These are phyloP conservation scores for Globisporangium megalacanthum DNA, from an alignment of 352 stramenopile genomes.

Conservation along the genomic window DNA sequence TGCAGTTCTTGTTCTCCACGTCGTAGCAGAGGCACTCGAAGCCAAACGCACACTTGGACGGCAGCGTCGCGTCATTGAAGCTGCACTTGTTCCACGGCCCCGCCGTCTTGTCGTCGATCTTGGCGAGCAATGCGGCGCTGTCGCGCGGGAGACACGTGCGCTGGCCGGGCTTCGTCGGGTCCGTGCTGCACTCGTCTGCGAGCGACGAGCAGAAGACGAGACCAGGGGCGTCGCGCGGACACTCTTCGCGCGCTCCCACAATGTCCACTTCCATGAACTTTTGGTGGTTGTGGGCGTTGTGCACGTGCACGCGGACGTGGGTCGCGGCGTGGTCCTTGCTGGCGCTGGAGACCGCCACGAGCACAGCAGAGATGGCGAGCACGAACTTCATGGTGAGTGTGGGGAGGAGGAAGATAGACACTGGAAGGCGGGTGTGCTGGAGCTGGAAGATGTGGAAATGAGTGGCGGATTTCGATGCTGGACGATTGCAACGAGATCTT, in stretches of 20 bases:
- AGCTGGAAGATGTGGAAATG: slow-evolving; percentile 7
- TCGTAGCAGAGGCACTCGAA: slow-evolving; percentile 45
- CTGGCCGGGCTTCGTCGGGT: slow-evolving; percentile 17
- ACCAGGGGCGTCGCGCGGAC: slow-evolving; percentile 30
- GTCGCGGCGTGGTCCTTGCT: slow-evolving; percentile 16
- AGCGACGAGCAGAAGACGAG: slow-evolving; percentile 35
- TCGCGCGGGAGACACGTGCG: slow-evolving; percentile 33
- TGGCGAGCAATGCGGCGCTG: slow-evolving; percentile 31
- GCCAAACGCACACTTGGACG: slow-evolving; percentile 43
- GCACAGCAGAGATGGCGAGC: background rate
- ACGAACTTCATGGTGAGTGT: slow-evolving; percentile 4
- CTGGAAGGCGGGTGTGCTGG: background rate
- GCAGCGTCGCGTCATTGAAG: slow-evolving; percentile 21
- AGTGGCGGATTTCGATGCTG: too few relatives aligned
- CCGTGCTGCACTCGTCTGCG: slow-evolving; percentile 40
- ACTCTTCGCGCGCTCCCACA: slow-evolving; percentile 32
- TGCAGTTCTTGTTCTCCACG: slow-evolving; percentile 35
- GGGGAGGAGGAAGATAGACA: background rate
- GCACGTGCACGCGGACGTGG: too few relatives aligned
- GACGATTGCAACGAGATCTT: too few relatives aligned
- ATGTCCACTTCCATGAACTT: slow-evolving; percentile 48
- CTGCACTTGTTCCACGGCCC: slow-evolving; percentile 38
- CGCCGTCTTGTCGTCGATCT: slow-evolving; percentile 28
- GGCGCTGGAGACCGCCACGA: slow-evolving; percentile 2
- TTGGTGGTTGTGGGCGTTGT: slow-evolving; percentile 13